A percentile compares a stretch with the other conserved stretches of the same genome.
These are phyloP conservation scores for Phytopythium helicoides DNA, from an alignment of 352 stramenopile species.

Conservation along the genomic window DNA sequence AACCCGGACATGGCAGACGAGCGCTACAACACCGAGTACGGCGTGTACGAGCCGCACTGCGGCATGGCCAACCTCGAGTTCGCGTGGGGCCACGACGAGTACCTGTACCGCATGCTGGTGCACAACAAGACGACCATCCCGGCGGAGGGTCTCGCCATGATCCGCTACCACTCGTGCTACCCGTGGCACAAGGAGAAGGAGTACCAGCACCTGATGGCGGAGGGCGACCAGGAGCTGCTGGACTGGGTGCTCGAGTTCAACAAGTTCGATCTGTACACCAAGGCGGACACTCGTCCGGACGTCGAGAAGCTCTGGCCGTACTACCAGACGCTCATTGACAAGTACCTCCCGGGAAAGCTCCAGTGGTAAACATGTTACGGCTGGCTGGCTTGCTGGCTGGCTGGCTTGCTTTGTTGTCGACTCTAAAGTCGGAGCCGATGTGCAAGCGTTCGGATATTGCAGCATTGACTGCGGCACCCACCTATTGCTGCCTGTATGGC, in stretches of 20 bases:
- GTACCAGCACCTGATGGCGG: conserved; percentile 87
- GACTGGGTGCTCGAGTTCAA: conserved; percentile 94
- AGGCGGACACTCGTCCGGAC: conserved; percentile 76
- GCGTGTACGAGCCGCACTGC: conserved; percentile 90
- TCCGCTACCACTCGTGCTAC: conserved; percentile 94
- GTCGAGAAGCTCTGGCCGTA: conserved; percentile 89
- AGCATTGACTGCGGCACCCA: too few relatives aligned
- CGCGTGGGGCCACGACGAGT: conserved; percentile 93
- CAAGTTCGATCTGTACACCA: conserved; percentile 95
- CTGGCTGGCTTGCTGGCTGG: too few relatives aligned
- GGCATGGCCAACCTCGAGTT: conserved; percentile 89
- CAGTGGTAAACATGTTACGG: conserved; percentile 76
- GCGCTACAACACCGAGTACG: conserved; percentile 80
- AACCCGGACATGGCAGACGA: conserved; percentile 90
- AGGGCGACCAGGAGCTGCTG: conserved; percentile 81
- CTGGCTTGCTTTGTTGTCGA: too few relatives aligned
- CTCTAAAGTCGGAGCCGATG: too few relatives aligned
- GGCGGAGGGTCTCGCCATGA: conserved; percentile 90
- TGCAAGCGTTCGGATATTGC: too few relatives aligned
- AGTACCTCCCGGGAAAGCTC: conserved; percentile 78
- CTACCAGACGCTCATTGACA: too few relatives aligned
- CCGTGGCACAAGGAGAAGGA: conserved; percentile 93
- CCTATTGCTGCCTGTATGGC: too few relatives aligned
- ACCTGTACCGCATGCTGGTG: conserved; percentile 93
- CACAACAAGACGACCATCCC: conserved; percentile 88